Conservation (phyloP, 2,329 filamentous ascomycete species). For the Gremmenia infestans region DNA sequence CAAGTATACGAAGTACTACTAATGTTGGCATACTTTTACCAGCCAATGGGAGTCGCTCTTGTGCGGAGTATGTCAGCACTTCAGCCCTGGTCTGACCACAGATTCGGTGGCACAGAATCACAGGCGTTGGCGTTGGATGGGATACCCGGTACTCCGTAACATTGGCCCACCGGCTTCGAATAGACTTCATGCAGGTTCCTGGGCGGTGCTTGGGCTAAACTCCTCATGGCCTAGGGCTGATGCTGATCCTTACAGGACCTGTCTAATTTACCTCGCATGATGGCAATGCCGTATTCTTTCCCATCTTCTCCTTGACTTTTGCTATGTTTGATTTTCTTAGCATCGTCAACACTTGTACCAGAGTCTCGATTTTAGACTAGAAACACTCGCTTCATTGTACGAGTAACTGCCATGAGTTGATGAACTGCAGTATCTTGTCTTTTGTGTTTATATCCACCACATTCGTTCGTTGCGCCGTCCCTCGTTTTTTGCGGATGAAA, state of each 20-base stretch:
- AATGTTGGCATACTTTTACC: too few relatives aligned
- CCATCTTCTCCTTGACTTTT: neutral
- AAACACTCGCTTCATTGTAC: neutral
- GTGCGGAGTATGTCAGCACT: too few relatives aligned
- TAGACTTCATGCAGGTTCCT: neutral
- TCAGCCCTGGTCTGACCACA: too few relatives aligned
- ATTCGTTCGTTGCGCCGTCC: slow-evolving; percentile 10
- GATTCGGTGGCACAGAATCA: too few relatives aligned
- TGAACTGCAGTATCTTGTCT: neutral
- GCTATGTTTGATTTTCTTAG: neutral
- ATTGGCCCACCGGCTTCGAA: neutral
- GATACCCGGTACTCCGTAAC: neutral
- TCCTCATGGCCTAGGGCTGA: neutral
- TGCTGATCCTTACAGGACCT: too few relatives aligned
- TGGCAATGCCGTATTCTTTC: neutral
- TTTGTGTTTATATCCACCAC: slow-evolving; percentile 17
- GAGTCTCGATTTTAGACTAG: neutral
- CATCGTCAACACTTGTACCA: neutral
- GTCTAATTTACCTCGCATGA: neutral
- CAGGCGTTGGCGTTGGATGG: neutral
- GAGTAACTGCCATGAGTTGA: neutral
- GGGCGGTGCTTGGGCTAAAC: neutral
- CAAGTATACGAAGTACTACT: too few relatives aligned
- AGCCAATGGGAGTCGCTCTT: too few relatives aligned
- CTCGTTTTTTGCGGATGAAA: neutral